A percentile compares a stretch with the other conserved stretches of the same genome.
Evolutionary conservation across 2,329 filamentous ascomycete genomes (phyloP).

Genomic region (Sclerotinia minor): DNA sequence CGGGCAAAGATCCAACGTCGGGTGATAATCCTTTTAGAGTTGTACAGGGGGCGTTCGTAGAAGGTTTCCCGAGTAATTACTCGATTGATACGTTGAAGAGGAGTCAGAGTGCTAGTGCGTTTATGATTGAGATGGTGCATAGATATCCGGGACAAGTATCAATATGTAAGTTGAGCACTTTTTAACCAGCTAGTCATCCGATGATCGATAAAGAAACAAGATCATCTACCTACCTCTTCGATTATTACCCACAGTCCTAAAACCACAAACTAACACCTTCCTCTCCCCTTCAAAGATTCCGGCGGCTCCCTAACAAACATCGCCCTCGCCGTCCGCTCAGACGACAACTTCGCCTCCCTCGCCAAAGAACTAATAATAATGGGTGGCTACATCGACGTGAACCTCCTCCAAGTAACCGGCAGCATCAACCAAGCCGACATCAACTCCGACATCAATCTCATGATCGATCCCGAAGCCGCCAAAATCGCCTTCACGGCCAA

Average conservation of each 20-base stretch:
- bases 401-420: slow-evolving; percentile 42
- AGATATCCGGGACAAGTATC: slow-evolving; percentile 53
- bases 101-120: slow-evolving; percentile 46
- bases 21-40: slow-evolving; percentile 47
- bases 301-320: slow-evolving; percentile 52
- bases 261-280: neutral
- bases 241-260: too few relatives aligned
- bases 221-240: neutral
- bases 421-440: slow-evolving; percentile 37
- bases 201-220: neutral
- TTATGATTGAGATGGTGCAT: slow-evolving; percentile 50
- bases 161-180: slow-evolving; percentile 41
- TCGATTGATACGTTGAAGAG: slow-evolving; percentile 36
- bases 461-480: slow-evolving; percentile 52
- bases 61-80: slow-evolving; percentile 50
- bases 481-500: slow-evolving; percentile 51
- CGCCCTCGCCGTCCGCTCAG: slow-evolving; percentile 49
- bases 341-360: slow-evolving; percentile 49
- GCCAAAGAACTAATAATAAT: slow-evolving; percentile 52
- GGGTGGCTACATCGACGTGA: slow-evolving; percentile 52
- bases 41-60: slow-evolving; percentile 45
- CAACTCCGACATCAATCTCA: slow-evolving; percentile 49
- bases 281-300: slow-evolving; percentile 32
- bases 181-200: neutral
- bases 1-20: slow-evolving; percentile 49